Evolutionary conservation across 1,139 yeast genomes (phyloP).

Genomic region (Scheffersomyces stambukii): DNA sequence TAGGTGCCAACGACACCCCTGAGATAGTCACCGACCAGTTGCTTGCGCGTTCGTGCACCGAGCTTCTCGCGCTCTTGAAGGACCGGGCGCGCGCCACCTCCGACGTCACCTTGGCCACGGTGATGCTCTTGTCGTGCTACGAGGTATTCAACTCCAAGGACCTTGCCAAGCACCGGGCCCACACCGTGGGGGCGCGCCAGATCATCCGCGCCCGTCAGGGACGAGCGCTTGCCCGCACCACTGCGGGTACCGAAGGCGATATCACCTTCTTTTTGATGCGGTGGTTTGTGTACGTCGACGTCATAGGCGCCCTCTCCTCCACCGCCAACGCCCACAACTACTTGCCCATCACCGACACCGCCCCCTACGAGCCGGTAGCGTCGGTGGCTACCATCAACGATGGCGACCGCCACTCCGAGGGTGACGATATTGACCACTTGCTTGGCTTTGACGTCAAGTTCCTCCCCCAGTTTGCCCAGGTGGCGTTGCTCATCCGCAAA

Average conservation of each 20-base stretch:
- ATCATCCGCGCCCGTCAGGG: constrained; percentile 51
- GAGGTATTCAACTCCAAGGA: constrained; percentile 51
- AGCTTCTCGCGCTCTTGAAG: constrained; percentile 48
- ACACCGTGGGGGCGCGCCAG: constrained; percentile 65
- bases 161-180: constrained; percentile 57
- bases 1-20: constrained; percentile 34
- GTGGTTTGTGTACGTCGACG: constrained; percentile 71
- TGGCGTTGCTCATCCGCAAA: constrained; percentile 40
- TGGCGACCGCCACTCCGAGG: constrained; percentile 9
- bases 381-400: constrained; percentile 13
- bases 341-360: constrained; percentile 9
- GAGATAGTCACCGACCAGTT: constrained; percentile 46
- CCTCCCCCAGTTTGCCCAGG: constrained; percentile 46
- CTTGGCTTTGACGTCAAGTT: constrained; percentile 56
- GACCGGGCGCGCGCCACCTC: constrained; percentile 53
- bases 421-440: constrained; percentile 50
- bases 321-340: constrained; percentile 29
- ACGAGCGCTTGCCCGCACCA: constrained; percentile 3
- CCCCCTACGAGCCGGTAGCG: constrained; percentile 15
- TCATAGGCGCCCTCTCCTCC: constrained; percentile 55
- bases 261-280: constrained; percentile 59
- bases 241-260: constrained; percentile 29
- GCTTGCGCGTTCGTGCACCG: constrained; percentile 53
- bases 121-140: constrained; percentile 58
- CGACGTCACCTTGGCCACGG: constrained; percentile 65